Base-by-base conservation (phyloP, 768 basidiomycete genomes). In the Cyathus striatus region DNA sequence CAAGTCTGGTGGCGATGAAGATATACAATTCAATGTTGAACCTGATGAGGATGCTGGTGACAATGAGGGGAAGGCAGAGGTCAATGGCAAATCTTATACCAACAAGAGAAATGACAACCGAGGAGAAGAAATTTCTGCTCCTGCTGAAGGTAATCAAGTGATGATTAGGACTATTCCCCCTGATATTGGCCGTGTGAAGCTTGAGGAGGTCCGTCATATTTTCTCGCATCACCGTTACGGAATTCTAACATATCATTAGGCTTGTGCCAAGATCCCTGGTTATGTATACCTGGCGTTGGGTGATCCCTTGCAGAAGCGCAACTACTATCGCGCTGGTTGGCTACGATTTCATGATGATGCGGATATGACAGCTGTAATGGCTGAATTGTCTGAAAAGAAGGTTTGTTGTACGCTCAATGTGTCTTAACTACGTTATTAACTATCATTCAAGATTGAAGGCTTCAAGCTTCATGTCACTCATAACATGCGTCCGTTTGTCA, bases 91-190 rank as follows among this genome's bases (percentile, higher is more conserved):
- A 58, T 58, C 58, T 23, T 45, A 52, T 18, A 53, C 51, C 43
- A 75, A 76, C 42, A 68, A 65, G 50, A 77, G 60, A 51, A 61
- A 9, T 18, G 35, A 53, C 45, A 79, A 74, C 51, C 78, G 81
- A 34, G 83, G 78, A 5, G 83, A 90, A 56, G 90, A 92, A 56
- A 69, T 83, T 45, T 78, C 79, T 43, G 82, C 78, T 18, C 65
- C 72, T 32, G 78, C 86, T 13, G 88, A 91, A 53, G 89, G 87
- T 18, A 90, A 89, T 52, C 86, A 96, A 57, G 83, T 96, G 43
- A 92, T 94, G 80, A 93, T 96, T 57, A 82, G 92, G 46, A 93
- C 91, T 14, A 92, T 96, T 49, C 92, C 92, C 37, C 92, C 93
- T 20, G 89, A 92, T 50, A 92, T 93, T 53, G 88, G 89, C 23